These are phyloP conservation scores for Rhizomucor pusillus DNA, from an alignment of 371 early-diverging fungal species.

Conservation along the genomic window DNA sequence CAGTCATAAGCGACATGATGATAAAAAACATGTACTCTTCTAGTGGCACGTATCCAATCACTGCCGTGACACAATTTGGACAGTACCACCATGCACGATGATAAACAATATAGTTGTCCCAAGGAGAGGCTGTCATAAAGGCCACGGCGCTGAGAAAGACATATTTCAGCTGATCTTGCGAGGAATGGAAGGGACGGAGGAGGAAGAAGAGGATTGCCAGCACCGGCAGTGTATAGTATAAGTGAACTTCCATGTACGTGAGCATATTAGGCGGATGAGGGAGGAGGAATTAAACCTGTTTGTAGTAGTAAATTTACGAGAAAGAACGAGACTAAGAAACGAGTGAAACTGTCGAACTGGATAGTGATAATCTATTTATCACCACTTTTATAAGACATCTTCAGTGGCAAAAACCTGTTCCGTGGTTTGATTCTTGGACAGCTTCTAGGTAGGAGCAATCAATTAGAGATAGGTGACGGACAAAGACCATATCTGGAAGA, in stretches of 20 bases:
- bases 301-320: background rate
- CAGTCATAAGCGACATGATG: constrained; percentile 56
- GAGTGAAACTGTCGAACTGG: too few relatives aligned
- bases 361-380: too few relatives aligned
- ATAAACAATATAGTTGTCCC: constrained; percentile 64
- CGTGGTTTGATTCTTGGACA: too few relatives aligned
- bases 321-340: background rate
- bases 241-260: constrained; percentile 61
- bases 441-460: too few relatives aligned
- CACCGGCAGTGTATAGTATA: constrained; percentile 55
- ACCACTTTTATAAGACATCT: too few relatives aligned
- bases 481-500: too few relatives aligned
- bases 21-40: constrained; percentile 68
- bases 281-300: background rate
- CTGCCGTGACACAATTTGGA: constrained; percentile 44
- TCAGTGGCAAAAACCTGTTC: too few relatives aligned
- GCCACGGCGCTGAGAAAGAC: constrained; percentile 42
- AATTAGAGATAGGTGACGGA: too few relatives aligned
- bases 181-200: constrained; percentile 38
- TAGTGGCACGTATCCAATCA: constrained; percentile 61
- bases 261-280: constrained; percentile 20
- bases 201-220: constrained; percentile 32
- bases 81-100: constrained; percentile 58
- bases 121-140: constrained; percentile 53
- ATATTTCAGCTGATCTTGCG: constrained; percentile 41